Evolutionary conservation across 2,329 filamentous ascomycete genomes (phyloP).

Genomic region (Ceratocystis lukuohia): DNA sequence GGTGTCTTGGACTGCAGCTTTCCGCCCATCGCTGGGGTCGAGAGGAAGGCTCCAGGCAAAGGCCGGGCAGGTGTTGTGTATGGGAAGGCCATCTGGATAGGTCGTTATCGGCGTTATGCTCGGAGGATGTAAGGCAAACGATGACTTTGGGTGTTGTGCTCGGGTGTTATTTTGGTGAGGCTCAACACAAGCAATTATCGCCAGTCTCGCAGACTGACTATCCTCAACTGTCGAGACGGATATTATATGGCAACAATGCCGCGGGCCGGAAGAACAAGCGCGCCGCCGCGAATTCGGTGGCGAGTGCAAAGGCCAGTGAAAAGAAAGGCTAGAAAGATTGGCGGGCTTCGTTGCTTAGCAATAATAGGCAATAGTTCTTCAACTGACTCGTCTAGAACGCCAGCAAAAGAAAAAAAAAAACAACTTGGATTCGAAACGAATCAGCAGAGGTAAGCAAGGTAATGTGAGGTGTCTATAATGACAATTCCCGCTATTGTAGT

Average conservation of each 20-base stretch:
- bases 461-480: too few relatives aligned
- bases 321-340: neutral
- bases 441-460: neutral
- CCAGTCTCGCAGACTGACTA: neutral
- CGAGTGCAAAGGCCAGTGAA: neutral
- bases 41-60: slow-evolving; percentile 61
- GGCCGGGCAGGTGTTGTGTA: slow-evolving; percentile 54
- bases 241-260: neutral
- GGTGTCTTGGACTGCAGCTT: slow-evolving; percentile 23
- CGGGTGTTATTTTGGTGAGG: too few relatives aligned
- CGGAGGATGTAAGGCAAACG: neutral
- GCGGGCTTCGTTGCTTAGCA: neutral
- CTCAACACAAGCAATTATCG: neutral
- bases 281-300: neutral
- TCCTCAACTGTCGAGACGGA: neutral
- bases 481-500: neutral
- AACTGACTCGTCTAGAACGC: neutral
- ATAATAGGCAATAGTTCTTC: neutral
- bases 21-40: slow-evolving; percentile 52
- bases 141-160: neutral
- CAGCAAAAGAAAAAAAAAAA: neutral
- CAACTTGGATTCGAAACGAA: neutral
- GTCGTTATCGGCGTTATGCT: neutral
- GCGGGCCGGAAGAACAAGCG: neutral
- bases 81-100: slow-evolving; percentile 38